Percentiles rank a stretch among this genome's conserved stretches.
Conservation (phyloP, 2,329 filamentous ascomycete genomes). For the Seiridium cupressi region DNA sequence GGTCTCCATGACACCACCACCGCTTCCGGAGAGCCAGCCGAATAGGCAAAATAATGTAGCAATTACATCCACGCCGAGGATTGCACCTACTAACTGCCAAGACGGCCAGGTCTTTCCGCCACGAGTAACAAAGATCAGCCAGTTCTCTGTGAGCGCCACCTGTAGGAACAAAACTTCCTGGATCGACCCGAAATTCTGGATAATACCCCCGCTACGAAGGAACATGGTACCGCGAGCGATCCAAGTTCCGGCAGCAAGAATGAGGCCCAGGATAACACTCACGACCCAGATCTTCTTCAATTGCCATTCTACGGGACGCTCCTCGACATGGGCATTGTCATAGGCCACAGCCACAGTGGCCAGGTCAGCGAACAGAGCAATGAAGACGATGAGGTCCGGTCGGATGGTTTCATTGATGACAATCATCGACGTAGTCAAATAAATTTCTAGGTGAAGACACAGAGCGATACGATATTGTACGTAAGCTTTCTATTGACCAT, state of each 20-base stretch:
- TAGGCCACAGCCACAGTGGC: slow-evolving; percentile 77
- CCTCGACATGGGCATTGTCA: slow-evolving; percentile 75
- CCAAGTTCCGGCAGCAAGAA: slow-evolving; percentile 72
- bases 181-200: slow-evolving; percentile 72
- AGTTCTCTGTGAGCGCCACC: slow-evolving; percentile 73
- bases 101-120: slow-evolving; percentile 72
- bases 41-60: slow-evolving; percentile 74
- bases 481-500: slow-evolving; percentile 57
- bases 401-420: slow-evolving; percentile 76
- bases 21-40: slow-evolving; percentile 60
- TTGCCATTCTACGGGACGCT: slow-evolving; percentile 76
- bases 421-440: slow-evolving; percentile 75
- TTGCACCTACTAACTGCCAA: slow-evolving; percentile 71
- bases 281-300: slow-evolving; percentile 81
- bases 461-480: slow-evolving; percentile 76
- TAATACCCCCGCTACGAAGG: slow-evolving; percentile 67
- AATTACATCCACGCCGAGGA: slow-evolving; percentile 68
- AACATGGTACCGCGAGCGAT: slow-evolving; percentile 69
- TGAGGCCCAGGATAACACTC: slow-evolving; percentile 63
- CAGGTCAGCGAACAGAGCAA: slow-evolving; percentile 76
- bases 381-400: slow-evolving; percentile 73
- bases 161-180: slow-evolving; percentile 75
- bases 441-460: slow-evolving; percentile 72
- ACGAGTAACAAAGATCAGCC: slow-evolving; percentile 77
- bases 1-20: slow-evolving; percentile 23